Conservation (phyloP, 2,329 filamentous ascomycete genomes). For the Fusarium zealandicum region DNA sequence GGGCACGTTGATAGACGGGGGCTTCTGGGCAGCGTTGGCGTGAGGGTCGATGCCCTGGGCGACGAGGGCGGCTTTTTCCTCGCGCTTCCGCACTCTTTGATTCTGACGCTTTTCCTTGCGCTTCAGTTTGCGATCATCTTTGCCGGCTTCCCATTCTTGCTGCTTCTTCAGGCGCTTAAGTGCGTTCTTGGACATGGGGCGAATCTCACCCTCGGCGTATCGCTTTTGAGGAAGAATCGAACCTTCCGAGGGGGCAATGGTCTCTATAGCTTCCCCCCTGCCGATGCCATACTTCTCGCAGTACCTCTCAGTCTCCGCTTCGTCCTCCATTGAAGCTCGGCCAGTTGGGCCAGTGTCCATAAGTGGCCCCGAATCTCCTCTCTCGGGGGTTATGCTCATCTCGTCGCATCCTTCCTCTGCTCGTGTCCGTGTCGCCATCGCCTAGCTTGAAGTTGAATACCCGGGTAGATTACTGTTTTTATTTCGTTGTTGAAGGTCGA, state of each 20-base stretch:
- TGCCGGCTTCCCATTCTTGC: conserved; percentile 78
- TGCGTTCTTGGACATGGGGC: conserved; percentile 79
- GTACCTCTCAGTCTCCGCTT: neutral
- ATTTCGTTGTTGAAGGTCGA: no score
- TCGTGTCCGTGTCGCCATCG: neutral
- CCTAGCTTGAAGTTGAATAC: no score
- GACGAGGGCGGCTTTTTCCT: conserved; percentile 58
- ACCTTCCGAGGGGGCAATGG: conserved; percentile 1
- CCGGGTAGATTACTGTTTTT: no score
- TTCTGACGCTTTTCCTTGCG: conserved; percentile 63
- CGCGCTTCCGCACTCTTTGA: conserved; percentile 56
- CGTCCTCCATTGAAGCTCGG: neutral
- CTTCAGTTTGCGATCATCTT: conserved; percentile 62
- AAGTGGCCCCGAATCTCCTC: neutral
- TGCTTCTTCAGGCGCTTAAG: conserved; percentile 78
- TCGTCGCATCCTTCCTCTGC: neutral
- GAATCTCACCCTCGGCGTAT: conserved; percentile 15
- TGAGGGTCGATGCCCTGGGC: conserved; percentile 55
- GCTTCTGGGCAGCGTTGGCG: conserved; percentile 46
- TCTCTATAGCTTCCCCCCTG: neutral
- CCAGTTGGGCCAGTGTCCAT: neutral
- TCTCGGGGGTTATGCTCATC: neutral
- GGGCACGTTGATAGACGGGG: conserved; percentile 65
- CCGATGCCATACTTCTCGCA: neutral
- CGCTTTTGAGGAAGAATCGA: conserved; percentile 7